phyloP scores from a whole-genome alignment of 2,329 filamentous ascomycete species.

The Fusarium transvaalense region DNA sequence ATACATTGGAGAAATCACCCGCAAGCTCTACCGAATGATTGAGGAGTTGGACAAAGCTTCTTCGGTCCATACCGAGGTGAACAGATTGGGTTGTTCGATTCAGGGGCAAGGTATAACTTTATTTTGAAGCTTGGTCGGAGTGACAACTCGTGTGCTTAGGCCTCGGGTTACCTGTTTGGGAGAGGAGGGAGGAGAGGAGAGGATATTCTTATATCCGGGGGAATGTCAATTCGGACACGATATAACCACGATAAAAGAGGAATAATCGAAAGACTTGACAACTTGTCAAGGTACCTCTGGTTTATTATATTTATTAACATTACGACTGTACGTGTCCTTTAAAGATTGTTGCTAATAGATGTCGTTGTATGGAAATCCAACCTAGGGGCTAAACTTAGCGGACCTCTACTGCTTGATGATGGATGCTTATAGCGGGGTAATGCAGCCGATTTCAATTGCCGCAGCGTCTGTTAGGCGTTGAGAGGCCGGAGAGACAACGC shows the following conservation, averaged over 20 bases:
- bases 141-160: background rate
- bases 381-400: too few species aligned
- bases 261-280: background rate
- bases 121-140: background rate
- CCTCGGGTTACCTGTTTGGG: conserved; percentile 38
- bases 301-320: accelerated
- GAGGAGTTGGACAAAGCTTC: background rate
- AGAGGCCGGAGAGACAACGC: conserved; percentile 11
- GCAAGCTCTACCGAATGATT: background rate
- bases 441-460: conserved; percentile 40
- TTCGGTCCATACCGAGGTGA: conserved; percentile 1
- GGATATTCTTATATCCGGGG: conserved; percentile 18
- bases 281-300: background rate
- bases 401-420: too few species aligned
- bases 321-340: background rate
- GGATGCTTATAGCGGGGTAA: conserved; percentile 19
- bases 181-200: background rate
- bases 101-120: background rate
- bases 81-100: background rate
- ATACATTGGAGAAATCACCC: background rate
- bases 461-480: conserved; percentile 9
- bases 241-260: background rate
- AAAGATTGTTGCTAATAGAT: background rate
- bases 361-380: background rate
- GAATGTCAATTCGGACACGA: too few species aligned